Evolutionary conservation across 805 yeast species (phyloP).

Genomic region (Hanseniaspora jakobsenii): DNA sequence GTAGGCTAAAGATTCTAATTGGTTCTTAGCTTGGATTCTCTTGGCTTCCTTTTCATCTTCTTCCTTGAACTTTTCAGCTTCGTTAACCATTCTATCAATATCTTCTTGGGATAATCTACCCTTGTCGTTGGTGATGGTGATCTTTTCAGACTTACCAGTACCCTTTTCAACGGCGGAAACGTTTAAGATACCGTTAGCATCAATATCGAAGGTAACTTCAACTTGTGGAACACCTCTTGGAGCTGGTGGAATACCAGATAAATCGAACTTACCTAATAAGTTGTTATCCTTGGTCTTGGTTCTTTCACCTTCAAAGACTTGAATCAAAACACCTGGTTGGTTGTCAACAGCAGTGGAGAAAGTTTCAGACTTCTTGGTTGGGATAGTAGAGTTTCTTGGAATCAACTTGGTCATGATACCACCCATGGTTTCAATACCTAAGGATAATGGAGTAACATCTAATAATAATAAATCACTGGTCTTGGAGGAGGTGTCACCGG

Average conservation of each 20-base stretch:
- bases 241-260: conserved; percentile 94
- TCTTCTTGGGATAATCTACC: conserved; percentile 98
- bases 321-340: conserved; percentile 99
- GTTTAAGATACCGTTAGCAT: conserved; percentile 94
- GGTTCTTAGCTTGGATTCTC: conserved; percentile 90
- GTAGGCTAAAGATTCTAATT: conserved; percentile 91
- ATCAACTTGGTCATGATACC: conserved; percentile 99
- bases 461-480: conserved; percentile 92
- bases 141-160: conserved; percentile 94
- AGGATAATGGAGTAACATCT: conserved; percentile 96
- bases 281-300: conserved; percentile 93
- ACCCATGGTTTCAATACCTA: conserved; percentile 99
- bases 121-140: conserved; percentile 96
- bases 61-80: conserved; percentile 95
- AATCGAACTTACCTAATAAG: conserved; percentile 93
- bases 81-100: conserved; percentile 93
- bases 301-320: conserved; percentile 98
- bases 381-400: conserved; percentile 97
- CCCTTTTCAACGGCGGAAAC: conserved; percentile 97
- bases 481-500: conserved; percentile 96
- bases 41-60: conserved; percentile 91
- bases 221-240: conserved; percentile 99
- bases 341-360: conserved; percentile 97
- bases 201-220: conserved; percentile 93
- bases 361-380: conserved; percentile 95